phyloP scores from a whole-genome alignment of 1,139 yeast species.

The Pichia sp. region DNA sequence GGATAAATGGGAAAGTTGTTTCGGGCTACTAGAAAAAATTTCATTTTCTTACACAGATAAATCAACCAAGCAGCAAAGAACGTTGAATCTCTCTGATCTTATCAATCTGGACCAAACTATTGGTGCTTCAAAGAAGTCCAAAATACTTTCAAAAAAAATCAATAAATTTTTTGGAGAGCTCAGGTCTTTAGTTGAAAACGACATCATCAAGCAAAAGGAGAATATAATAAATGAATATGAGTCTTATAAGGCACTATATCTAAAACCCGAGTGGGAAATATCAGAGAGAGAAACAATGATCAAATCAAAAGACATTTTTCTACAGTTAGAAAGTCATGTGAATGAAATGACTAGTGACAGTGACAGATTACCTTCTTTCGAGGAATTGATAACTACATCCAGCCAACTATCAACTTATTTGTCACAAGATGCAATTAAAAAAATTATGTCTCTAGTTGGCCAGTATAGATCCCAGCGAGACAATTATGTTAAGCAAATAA shows the following conservation, averaged over 20 bases:
- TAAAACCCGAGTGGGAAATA: constrained; percentile 19
- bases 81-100: constrained; percentile 28
- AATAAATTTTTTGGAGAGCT: constrained; percentile 28
- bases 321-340: constrained; percentile 24
- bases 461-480: constrained; percentile 30
- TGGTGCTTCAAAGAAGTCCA: constrained; percentile 30
- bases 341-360: constrained; percentile 18
- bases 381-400: constrained; percentile 29
- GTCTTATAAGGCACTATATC: constrained; percentile 21
- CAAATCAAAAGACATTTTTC: constrained; percentile 21
- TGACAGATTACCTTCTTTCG: constrained; percentile 29
- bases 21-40: constrained; percentile 38
- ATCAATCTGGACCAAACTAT: constrained; percentile 30
- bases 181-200: constrained; percentile 30
- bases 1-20: constrained; percentile 47
- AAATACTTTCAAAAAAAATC: constrained; percentile 25
- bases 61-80: constrained; percentile 20
- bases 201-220: constrained; percentile 24
- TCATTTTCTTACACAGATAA: constrained; percentile 30
- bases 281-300: constrained; percentile 16
- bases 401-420: constrained; percentile 27
- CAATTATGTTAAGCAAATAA: constrained; percentile 32
- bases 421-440: constrained; percentile 24
- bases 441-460: constrained; percentile 26
- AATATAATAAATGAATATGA: constrained; percentile 26